phyloP scores from a whole-genome alignment of 2,329 filamentous ascomycete species.

The Scedosporium aurantiacum region DNA sequence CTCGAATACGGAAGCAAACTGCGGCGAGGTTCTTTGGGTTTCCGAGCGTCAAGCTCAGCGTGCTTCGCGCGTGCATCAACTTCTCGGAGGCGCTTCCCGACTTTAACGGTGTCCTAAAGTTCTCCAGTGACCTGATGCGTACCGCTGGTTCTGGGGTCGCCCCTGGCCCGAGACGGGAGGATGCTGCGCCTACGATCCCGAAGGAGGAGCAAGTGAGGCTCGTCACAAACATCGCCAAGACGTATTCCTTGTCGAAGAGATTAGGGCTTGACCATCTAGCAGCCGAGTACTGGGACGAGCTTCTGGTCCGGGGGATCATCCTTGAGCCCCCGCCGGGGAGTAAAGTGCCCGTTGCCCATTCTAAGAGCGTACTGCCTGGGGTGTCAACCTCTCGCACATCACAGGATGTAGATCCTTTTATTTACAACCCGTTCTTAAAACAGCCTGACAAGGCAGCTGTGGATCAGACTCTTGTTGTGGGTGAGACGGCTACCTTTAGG shows the following conservation, averaged over 20 bases:
- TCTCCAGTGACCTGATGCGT: constrained; percentile 73
- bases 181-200: constrained; percentile 58
- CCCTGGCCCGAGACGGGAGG: constrained; percentile 56
- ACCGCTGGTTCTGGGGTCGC: constrained; percentile 73
- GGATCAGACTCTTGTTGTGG: constrained; percentile 64
- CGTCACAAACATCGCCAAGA: constrained; percentile 77
- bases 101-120: constrained; percentile 78
- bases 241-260: constrained; percentile 63
- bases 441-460: constrained; percentile 45
- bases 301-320: constrained; percentile 68
- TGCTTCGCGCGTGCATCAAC: constrained; percentile 81
- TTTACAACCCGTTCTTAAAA: constrained; percentile 89
- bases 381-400: constrained; percentile 38
- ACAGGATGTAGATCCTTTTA: constrained; percentile 69
- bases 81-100: constrained; percentile 91
- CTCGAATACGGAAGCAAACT: constrained; percentile 49
- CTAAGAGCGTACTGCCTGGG: constrained; percentile 41
- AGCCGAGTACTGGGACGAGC: constrained; percentile 95
- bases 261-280: constrained; percentile 59
- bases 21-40: constrained; percentile 62
- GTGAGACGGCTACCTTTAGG: constrained; percentile 65
- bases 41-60: constrained; percentile 68
- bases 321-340: constrained; percentile 52
- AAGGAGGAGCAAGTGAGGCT: constrained; percentile 78
- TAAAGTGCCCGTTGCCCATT: constrained; percentile 55